A percentile compares a stretch with the other conserved stretches of the same genome.
Conservation (phyloP, 2,329 filamentous ascomycete genomes). For the Pseudopyricularia javanii region DNA sequence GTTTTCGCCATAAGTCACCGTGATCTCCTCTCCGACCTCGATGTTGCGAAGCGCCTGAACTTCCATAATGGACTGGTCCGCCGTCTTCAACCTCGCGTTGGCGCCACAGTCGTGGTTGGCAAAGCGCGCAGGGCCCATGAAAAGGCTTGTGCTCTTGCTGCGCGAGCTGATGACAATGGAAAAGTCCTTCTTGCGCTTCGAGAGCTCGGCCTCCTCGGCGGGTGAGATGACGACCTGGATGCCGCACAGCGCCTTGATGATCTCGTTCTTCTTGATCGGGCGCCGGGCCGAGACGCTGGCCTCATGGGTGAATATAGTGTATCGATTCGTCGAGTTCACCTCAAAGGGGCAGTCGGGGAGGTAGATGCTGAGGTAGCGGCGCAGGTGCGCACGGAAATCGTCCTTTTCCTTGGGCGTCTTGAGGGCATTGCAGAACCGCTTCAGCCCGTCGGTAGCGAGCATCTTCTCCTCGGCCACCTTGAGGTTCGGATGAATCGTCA, state of each 20-base stretch:
- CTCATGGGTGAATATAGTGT: conserved; percentile 83
- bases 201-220: conserved; percentile 77
- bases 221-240: conserved; percentile 88
- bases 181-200: conserved; percentile 79
- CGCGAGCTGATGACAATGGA: conserved; percentile 91
- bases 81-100: conserved; percentile 78
- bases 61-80: conserved; percentile 76
- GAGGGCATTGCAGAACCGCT: conserved; percentile 56
- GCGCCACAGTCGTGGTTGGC: conserved; percentile 95
- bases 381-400: conserved; percentile 75
- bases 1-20: conserved; percentile 87
- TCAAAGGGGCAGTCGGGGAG: conserved; percentile 90
- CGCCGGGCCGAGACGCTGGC: conserved; percentile 74
- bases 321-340: conserved; percentile 81
- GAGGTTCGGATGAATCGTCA: conserved; percentile 65
- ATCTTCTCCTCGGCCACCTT: conserved; percentile 59
- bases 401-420: conserved; percentile 69
- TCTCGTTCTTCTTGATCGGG: conserved; percentile 68
- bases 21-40: conserved; percentile 82
- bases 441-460: conserved; percentile 59
- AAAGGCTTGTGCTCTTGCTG: conserved; percentile 81
- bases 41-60: conserved; percentile 79
- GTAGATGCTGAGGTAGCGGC: conserved; percentile 87
- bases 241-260: conserved; percentile 81
- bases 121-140: conserved; percentile 89